phyloP scores from a whole-genome alignment of 441 rosid species.

The Cnidoscolus chayamansa region DNA sequence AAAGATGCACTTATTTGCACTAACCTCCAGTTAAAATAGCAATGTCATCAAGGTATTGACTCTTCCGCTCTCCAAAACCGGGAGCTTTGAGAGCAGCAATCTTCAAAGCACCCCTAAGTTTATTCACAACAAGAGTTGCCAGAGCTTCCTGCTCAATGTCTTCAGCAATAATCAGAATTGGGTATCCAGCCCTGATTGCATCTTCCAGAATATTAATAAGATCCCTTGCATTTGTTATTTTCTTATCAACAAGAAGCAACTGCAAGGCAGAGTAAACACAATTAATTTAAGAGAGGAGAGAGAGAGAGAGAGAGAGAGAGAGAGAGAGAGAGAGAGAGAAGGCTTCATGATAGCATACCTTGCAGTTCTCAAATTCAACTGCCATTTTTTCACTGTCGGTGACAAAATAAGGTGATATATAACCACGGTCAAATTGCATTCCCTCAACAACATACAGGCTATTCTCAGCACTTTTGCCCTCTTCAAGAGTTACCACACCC shows the following conservation, averaged over 20 bases:
- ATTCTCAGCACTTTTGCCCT: slow-evolving; percentile 94
- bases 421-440: slow-evolving; percentile 98
- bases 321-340: background rate
- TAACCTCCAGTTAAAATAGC: slow-evolving; percentile 92
- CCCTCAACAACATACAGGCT: slow-evolving; percentile 93
- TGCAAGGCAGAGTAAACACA: slow-evolving; percentile 36
- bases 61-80: slow-evolving; percentile 95
- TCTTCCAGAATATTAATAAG: slow-evolving; percentile 78
- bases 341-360: slow-evolving; percentile 41
- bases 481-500: slow-evolving; percentile 97
- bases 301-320: background rate
- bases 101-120: slow-evolving; percentile 86
- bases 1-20: slow-evolving; percentile 1
- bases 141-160: slow-evolving; percentile 95
- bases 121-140: slow-evolving; percentile 97
- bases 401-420: slow-evolving; percentile 91
- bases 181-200: slow-evolving; percentile 74
- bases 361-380: slow-evolving; percentile 91
- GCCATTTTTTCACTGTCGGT: slow-evolving; percentile 96
- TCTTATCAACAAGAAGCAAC: slow-evolving; percentile 95
- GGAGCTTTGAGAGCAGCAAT: slow-evolving; percentile 99
- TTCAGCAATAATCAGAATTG: slow-evolving; percentile 79
- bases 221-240: slow-evolving; percentile 92
- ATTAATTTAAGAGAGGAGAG: background rate
- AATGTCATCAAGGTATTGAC: slow-evolving; percentile 94